Evolutionary conservation across 2,329 filamentous ascomycete genomes (phyloP).

Genomic region (Cladosporium sp.): DNA sequence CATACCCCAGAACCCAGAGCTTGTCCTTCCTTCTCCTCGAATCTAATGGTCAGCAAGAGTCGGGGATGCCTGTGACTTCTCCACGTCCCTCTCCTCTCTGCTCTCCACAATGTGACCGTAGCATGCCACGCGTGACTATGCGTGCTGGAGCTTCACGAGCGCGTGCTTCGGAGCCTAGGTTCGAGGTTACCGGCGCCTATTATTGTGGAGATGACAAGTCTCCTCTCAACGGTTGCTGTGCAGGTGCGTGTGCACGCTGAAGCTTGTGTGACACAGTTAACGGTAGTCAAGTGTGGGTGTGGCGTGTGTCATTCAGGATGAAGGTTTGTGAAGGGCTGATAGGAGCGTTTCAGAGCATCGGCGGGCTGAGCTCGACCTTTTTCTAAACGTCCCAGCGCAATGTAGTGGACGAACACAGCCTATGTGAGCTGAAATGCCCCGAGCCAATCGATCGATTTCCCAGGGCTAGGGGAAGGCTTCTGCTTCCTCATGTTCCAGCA

Average conservation of each 20-base stretch:
- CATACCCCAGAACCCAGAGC: slow-evolving; percentile 8
- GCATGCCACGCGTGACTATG: slow-evolving; percentile 4
- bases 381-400: background rate
- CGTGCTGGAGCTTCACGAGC: slow-evolving; percentile 11
- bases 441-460: background rate
- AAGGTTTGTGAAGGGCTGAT: slow-evolving; percentile 5
- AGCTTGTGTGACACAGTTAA: slow-evolving; percentile 13
- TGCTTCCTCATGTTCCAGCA: slow-evolving; percentile 8
- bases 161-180: slow-evolving; percentile 18
- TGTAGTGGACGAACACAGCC: slow-evolving; percentile 2
- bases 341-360: background rate
- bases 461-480: background rate
- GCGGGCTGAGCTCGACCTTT: background rate
- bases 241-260: slow-evolving; percentile 7
- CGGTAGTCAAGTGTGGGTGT: slow-evolving; percentile 20
- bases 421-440: background rate
- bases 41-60: slow-evolving; percentile 6
- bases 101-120: slow-evolving; percentile 13
- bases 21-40: background rate
- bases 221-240: slow-evolving; percentile 6
- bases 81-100: background rate
- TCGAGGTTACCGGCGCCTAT: slow-evolving; percentile 17
- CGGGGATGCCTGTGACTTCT: slow-evolving; percentile 1
- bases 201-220: slow-evolving; percentile 15
- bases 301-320: slow-evolving; percentile 27